Conservation (phyloP, 352 stramenopile species). For the Phytophthora hibernalis region DNA sequence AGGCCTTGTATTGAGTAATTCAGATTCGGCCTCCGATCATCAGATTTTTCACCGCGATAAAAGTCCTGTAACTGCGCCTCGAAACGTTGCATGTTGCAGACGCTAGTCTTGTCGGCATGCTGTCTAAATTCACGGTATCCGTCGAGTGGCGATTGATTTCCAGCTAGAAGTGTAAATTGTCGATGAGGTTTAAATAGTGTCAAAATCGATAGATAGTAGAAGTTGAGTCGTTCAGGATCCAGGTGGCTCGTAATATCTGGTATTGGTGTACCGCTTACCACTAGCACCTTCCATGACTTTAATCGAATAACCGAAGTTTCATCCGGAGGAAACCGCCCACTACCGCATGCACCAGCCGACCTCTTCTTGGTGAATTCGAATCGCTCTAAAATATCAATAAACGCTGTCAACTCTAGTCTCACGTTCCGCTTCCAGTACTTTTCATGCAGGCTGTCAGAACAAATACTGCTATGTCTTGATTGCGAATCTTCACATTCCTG, state of each 20-base stretch:
- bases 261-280: conserved; percentile 13
- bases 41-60: too few relatives aligned
- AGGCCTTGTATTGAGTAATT: too few relatives aligned
- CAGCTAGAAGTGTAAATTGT: too few relatives aligned
- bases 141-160: too few relatives aligned
- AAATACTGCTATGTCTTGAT: neutral
- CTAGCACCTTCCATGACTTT: neutral
- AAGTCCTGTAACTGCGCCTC: too few relatives aligned
- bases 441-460: conserved; percentile 2
- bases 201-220: neutral
- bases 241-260: neutral
- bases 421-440: conserved; percentile 14
- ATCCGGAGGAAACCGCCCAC: too few relatives aligned
- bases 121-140: too few relatives aligned
- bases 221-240: neutral
- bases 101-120: too few relatives aligned
- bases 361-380: neutral
- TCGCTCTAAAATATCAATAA: conserved; percentile 19
- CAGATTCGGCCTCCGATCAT: too few relatives aligned
- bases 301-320: neutral
- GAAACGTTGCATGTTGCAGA: too few relatives aligned
- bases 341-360: neutral
- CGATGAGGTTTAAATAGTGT: conserved; percentile 4
- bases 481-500: neutral
- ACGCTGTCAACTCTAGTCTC: neutral